Evolutionary conservation across 257 asterid species (phyloP), one percentile per base, ranked within the genome.

Genomic region (Nicotiana attenuata): DNA sequence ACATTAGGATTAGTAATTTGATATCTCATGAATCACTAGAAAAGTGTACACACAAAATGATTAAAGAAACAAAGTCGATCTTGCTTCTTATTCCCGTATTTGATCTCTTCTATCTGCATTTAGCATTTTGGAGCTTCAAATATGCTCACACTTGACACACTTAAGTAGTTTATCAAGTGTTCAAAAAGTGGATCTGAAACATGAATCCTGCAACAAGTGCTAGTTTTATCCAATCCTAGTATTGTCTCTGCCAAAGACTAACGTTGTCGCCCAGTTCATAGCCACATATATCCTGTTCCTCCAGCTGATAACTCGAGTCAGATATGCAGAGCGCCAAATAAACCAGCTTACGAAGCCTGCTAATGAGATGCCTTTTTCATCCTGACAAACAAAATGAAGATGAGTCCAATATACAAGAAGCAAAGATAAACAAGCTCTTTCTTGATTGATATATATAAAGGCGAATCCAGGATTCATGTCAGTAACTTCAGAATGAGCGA

Each of bases 281-380:
- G 97, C 96, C 61, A 94, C 98, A 15, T 94, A 91, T 66, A 94
- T 84, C 88, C 97, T 90, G 91, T 94, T 94, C 87, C 98, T 92
- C 98, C 98, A 94, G 90, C 97, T 94, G 76, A 92, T 79, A 28
- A 92, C 97, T 8, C 97, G 88, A 1, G 97, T 93, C 33, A 94
- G 90, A 82, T 94, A 94, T 33, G 98, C 98, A 8, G 98, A 94
- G 17, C 97, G 90, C 98, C 98, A 94, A 26, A 92, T 84, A 28
- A 93, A 78, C 98, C 98, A 91, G 87, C 97, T 94, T 24, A 85
- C 0, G 61, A 93, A 93, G 22, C 98, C 98, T 5, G 97, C 97
- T 38, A 91, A 9, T 1, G 98, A 77, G 52, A 91, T 29, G 41
- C 98, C 97, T 80, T 91, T 90, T 1, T 83, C 91, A 22, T 88